Evolutionary conservation across 2,329 filamentous ascomycete genomes (phyloP).

Genomic region (Nakataea oryzae): DNA sequence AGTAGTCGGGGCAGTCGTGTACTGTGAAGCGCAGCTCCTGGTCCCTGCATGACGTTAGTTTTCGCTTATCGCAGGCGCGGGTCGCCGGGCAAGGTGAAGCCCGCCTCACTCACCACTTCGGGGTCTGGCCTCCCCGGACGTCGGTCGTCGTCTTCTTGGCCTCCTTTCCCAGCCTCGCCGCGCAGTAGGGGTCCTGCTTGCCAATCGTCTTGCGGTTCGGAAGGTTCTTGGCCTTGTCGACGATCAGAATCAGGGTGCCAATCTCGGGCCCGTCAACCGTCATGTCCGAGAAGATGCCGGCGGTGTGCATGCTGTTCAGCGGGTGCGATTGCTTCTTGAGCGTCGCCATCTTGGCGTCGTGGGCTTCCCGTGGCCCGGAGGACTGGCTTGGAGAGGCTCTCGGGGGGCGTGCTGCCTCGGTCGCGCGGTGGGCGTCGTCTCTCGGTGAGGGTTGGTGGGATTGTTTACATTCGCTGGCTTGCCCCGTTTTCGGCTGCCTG

Average conservation of each 20-base stretch:
- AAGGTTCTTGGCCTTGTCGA: conserved; percentile 93
- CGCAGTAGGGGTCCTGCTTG: conserved; percentile 97
- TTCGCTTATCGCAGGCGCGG: not conserved
- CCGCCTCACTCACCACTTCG: conserved; percentile 63
- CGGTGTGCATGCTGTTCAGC: conserved; percentile 63
- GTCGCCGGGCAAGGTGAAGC: not conserved
- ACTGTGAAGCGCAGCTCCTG: conserved; percentile 94
- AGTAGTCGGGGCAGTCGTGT: conserved; percentile 94
- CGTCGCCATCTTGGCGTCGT: conserved; percentile 29
- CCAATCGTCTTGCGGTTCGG: conserved; percentile 96
- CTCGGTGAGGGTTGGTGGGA: too few species aligned
- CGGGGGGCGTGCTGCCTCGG: not conserved
- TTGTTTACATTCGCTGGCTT: not conserved
- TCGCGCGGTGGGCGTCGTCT: not conserved
- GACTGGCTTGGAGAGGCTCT: not conserved
- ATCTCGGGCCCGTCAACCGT: conserved; percentile 86
- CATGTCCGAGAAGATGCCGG: conserved; percentile 92
- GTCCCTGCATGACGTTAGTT: conserved; percentile 52
- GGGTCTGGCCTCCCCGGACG: conserved; percentile 87
- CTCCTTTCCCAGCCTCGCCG: conserved; percentile 86
- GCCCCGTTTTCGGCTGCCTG: not conserved
- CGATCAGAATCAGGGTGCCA: conserved; percentile 81
- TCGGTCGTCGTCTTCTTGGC: conserved; percentile 96
- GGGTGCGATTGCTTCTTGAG: conserved; percentile 39
- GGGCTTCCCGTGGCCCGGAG: not conserved